Base-by-base conservation (phyloP, 2,329 filamentous ascomycete genomes). In the Verticillium nonalfalfae region DNA sequence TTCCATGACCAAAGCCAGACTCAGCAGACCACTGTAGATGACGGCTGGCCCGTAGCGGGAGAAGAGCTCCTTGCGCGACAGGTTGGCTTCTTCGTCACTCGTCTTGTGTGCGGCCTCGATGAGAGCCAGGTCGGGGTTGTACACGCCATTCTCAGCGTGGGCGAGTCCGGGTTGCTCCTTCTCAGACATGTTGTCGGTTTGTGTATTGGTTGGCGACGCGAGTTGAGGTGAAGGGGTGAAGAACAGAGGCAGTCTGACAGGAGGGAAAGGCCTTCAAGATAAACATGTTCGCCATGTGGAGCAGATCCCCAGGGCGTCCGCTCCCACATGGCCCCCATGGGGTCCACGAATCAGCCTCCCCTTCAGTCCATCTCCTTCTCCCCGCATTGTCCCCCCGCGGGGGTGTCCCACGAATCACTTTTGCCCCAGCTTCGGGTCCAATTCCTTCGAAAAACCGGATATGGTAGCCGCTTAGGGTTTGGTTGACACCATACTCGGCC, bases 21-120 rank as follows among this genome's bases (percentile, higher is more conserved):
- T 73, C 18, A 75, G 67, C 4, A 73, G 67, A 55, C 67, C 66
- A 58, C 67, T 70, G 60, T 66, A 74, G 3, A 65, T 52, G 2
- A 66, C 68, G 14, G 68, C 72, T 1, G 72, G 72, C 63, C 58
- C 63, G 63, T 74, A 74, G 4, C 67, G 66, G 1, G 39, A 59
- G 54, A 74, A 71, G 10, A 74, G 71, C 62, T 74, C 70, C 61
- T 72, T 73, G 35, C 67, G 68, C 26, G 70, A 64, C 13, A 74
- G 63, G 1, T 62, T 64, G 35, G 67, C 59, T 59, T 74, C 72
- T 1, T 69, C 69, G 33, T 73, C 71, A 54, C 65, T 69, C 55
- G 66, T 60, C 9, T 65, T 66, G 18, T 70, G 68, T 45, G 72
- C 72, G 15, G 72, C 70, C 62, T 74, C 71, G 60, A 74, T 70